Percentiles rank a stretch among this genome's conserved stretches.
Conservation (phyloP, 176 grass and related monocot genomes). For the Carex myosuroides region DNA sequence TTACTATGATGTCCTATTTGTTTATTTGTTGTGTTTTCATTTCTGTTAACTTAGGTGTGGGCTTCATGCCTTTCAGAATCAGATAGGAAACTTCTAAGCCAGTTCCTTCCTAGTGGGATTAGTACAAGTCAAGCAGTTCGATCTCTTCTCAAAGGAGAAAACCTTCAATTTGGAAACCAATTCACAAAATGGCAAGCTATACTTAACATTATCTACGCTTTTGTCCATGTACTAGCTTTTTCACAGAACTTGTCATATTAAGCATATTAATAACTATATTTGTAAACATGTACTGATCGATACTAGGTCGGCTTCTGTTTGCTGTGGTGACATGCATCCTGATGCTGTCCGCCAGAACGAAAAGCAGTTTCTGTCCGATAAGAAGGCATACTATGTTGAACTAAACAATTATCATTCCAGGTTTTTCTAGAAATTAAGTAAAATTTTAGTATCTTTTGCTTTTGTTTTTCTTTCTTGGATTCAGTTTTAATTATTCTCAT, state of each 20-base stretch:
- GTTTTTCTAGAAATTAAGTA: slow-evolving; percentile 29
- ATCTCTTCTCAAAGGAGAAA: slow-evolving; percentile 38
- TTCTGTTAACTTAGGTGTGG: slow-evolving; percentile 46
- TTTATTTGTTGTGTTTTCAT: not conserved
- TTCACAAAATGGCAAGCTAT: slow-evolving; percentile 51
- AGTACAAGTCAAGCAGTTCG: slow-evolving; percentile 46
- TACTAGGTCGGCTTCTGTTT: slow-evolving; percentile 61
- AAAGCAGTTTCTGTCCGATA: slow-evolving; percentile 32
- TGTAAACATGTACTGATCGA: slow-evolving; percentile 17
- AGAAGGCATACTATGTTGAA: slow-evolving; percentile 47
- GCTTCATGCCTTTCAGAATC: slow-evolving; percentile 47
- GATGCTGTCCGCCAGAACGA: slow-evolving; percentile 48
- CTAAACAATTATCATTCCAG: slow-evolving; percentile 60
- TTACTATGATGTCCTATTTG: not conserved
- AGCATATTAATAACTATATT: not conserved
- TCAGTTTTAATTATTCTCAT: slow-evolving; percentile 20
- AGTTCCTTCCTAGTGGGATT: slow-evolving; percentile 46
- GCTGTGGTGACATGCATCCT: slow-evolving; percentile 66
- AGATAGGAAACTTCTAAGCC: slow-evolving; percentile 51
- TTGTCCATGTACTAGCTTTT: slow-evolving; percentile 12
- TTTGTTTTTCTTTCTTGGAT: not conserved
- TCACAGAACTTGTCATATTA: not conserved
- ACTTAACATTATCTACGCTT: slow-evolving; percentile 11
- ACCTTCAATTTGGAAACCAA: slow-evolving; percentile 44
- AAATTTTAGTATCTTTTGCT: slow-evolving; percentile 17